Evolutionary conservation across 2,329 filamentous ascomycete species (phyloP), one percentile per base, ranked within the genome.

Genomic region (Microsporum ferrugineum): DNA sequence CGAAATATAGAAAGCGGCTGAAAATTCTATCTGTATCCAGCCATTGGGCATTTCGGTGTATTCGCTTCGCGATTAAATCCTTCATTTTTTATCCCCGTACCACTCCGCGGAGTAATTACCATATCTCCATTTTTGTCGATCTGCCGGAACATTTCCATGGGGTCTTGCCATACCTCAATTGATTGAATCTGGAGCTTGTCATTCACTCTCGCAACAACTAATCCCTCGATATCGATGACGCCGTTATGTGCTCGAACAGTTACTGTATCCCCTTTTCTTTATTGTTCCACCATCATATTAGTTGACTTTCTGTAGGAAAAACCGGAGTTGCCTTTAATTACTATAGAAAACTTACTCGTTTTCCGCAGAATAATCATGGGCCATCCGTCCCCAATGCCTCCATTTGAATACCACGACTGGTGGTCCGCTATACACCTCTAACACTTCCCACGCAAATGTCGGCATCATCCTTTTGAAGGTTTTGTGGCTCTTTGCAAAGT

Each of bases 381-480:
- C 82, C 81, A 88, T 87, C 3, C 75, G 71, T 0, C 84, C 85
- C 85, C 85, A 88, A 70, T 88, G 85, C 3, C 85, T 76, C 85
- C 85, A 88, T 66, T 81, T 78, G 70, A 87, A 86, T 1, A 78
- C 76, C 39, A 87, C 84, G 10, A 76, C 75, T 1, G 85, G 85
- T 29, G 84, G 84, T 0, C 83, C 84, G 63, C 80, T 82, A 68
- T 86, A 87, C 1, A 88, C 84, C 70, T 87, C 85, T 14, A 86
- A 69, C 1, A 88, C 84, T 72, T 88, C 85, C 84, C 85, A 88
- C 0, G 84, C 85, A 71, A 88, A 88, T 0, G 80, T 84, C 0
- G 85, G 85, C 84, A 88, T 88, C 84, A 87, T 87, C 59, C 83
- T 76, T 75, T 87, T 87, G 71, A 88, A 88, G 0, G 83, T 83